Evolutionary conservation across 495 filamentous ascomycete species (phyloP), one percentile per base, ranked within the genome.

Genomic region (Gamarada debralockiae): DNA sequence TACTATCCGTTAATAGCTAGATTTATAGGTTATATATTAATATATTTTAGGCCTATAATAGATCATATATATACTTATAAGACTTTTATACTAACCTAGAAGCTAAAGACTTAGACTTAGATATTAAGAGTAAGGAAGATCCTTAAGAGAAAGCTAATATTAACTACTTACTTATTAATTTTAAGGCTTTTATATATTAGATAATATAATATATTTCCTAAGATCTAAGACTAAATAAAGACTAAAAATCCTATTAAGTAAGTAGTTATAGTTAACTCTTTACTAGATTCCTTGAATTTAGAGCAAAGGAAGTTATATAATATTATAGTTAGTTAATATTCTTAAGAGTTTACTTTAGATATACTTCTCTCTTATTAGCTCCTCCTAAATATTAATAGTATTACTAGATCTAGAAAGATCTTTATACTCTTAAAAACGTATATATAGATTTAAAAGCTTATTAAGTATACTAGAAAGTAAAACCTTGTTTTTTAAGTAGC

Each of bases 221-320:
- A 34, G 31, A n/a, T 34, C n/a, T 34, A 34, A 34, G 31, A 34
- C 31, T 34, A 34, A n/a, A 8, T 34, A 8, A 34, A 34, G n/a
- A 8, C n/a, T n/a, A 8, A 8, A 8, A 34, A 34, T 34, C n/a
- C 8, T 34, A 34, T 34, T 8, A n/a, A 34, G n/a, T 34, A 34
- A 34, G 31, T n/a, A 8, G n/a, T 34, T 8, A 34, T 34, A n/a
- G 22, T 48, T 14, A 22, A 48, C 17, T 29, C 23, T 6, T 7
- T 10, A 7, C 44, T 22, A n/a, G 18, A 24, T 24, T 20, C 23
- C 6, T 48, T 48, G 23, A 48, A 48, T 48, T 12, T 48, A n/a
- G 23, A 48, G 24, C 23, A 48, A 18, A 7, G 23, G 44, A 48
- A 31, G 24, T 18, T 48, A 15, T 48, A 48, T 48, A 22, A 48